These are phyloP conservation scores for Silene uniflora DNA, from an alignment of 148 eudicot species.

Conservation along the genomic window DNA sequence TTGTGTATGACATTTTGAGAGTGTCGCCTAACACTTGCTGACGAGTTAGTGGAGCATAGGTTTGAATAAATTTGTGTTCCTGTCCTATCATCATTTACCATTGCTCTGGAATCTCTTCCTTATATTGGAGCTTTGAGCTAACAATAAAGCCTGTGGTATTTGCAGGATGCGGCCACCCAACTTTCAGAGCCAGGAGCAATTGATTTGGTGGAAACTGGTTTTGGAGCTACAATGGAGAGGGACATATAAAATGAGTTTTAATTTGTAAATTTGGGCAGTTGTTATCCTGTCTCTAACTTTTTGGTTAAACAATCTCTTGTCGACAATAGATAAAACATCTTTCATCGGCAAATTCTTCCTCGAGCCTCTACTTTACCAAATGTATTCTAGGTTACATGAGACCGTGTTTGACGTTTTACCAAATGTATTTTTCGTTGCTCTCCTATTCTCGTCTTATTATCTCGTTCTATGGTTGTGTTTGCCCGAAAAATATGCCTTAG, in stretches of 20 bases:
- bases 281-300: not conserved
- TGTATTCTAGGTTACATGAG: no score
- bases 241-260: conserved; percentile 82
- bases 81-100: not conserved
- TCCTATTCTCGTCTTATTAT: no score
- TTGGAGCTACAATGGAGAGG: conserved; percentile 95
- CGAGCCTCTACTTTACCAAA: no score
- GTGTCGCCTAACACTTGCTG: no score
- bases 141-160: no score
- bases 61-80: not conserved
- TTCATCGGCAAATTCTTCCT: no score
- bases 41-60: no score
- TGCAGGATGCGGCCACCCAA: conserved; percentile 81
- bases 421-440: no score
- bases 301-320: not conserved
- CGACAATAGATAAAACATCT: not conserved
- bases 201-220: conserved; percentile 92
- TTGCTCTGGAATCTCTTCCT: not conserved
- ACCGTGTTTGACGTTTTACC: no score
- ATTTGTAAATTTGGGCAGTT: not conserved
- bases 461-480: no score
- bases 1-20: no score
- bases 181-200: conserved; percentile 79
- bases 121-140: not conserved
- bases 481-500: no score